Evolutionary conservation across 116 monocot genomes (phyloP).

Genomic region (Phalaenopsis hybrid): DNA sequence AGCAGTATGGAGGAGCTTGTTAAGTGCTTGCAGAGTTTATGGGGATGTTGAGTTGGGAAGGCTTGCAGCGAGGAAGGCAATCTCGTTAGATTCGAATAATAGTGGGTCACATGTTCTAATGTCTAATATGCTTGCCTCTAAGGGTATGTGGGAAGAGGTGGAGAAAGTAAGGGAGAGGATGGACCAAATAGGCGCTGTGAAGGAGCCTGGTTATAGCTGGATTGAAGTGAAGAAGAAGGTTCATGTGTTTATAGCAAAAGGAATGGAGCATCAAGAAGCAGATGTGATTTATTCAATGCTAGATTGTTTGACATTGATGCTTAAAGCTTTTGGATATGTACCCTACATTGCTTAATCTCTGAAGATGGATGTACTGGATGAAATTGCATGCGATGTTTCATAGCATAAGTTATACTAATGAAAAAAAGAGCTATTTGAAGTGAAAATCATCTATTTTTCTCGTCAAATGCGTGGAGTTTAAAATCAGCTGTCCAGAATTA

Average conservation of each 20-base stretch:
- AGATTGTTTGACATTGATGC: conserved; percentile 20
- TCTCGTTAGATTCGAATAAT: conserved; percentile 28
- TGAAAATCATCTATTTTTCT: too few species aligned
- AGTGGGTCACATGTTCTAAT: conserved; percentile 60
- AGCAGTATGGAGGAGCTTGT: conserved; percentile 62
- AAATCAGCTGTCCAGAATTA: too few species aligned
- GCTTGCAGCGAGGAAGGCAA: conserved; percentile 55
- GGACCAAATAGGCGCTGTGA: conserved; percentile 29
- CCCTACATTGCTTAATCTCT: background rate
- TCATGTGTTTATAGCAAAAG: conserved; percentile 35
- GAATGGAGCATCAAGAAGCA: conserved; percentile 16
- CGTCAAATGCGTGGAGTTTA: too few species aligned
- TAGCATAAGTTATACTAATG: too few species aligned
- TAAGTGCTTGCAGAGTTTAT: conserved; percentile 45
- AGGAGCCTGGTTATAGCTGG: conserved; percentile 65
- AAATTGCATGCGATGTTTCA: too few species aligned
- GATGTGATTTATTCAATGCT: conserved; percentile 26
- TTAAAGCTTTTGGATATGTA: conserved; percentile 16
- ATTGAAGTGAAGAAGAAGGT: conserved; percentile 34
- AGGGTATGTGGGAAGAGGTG: conserved; percentile 59
- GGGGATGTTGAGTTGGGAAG: conserved; percentile 57
- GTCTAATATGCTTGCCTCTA: conserved; percentile 70
- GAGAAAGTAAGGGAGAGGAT: conserved; percentile 47
- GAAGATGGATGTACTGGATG: too few species aligned
- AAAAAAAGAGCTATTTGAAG: too few species aligned